These are phyloP conservation scores for Graphilbum fragrans DNA, from an alignment of 2,329 filamentous ascomycete genomes.

Conservation along the genomic window DNA sequence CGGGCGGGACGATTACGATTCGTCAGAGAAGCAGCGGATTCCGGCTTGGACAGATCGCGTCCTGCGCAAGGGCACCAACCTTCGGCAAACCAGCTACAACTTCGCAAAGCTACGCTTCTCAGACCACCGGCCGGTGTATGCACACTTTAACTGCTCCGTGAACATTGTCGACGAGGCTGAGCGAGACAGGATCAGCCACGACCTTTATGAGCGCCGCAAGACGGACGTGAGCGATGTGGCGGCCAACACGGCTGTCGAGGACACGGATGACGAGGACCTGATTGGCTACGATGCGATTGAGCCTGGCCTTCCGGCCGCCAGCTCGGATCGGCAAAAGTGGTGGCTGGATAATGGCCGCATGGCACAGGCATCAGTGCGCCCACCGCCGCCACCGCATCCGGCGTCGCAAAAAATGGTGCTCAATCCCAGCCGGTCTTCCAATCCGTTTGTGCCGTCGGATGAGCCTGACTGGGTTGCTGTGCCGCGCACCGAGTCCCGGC, in stretches of 20 bases:
- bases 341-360: constrained; percentile 61
- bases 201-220: constrained; percentile 61
- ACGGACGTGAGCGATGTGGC: constrained; percentile 53
- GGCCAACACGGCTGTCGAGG: constrained; percentile 40
- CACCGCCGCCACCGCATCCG: constrained; percentile 40
- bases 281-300: constrained; percentile 75
- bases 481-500: constrained; percentile 38
- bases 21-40: constrained; percentile 89
- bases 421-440: constrained; percentile 64
- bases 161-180: constrained; percentile 64
- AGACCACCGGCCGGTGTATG: constrained; percentile 92
- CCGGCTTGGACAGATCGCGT: constrained; percentile 97
- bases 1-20: constrained; percentile 80
- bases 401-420: constrained; percentile 43
- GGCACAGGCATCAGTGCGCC: constrained; percentile 58
- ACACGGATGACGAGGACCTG: constrained; percentile 66
- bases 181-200: constrained; percentile 60
- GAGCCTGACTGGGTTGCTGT: constrained; percentile 78
- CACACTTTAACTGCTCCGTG: constrained; percentile 73
- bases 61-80: constrained; percentile 69
- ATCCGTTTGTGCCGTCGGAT: constrained; percentile 64
- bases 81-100: constrained; percentile 74
- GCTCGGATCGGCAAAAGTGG: constrained; percentile 58
- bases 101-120: constrained; percentile 78
- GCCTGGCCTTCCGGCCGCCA: constrained; percentile 58